Conservation (phyloP, 2,329 filamentous ascomycete species). For the Botrytis byssoidea region DNA sequence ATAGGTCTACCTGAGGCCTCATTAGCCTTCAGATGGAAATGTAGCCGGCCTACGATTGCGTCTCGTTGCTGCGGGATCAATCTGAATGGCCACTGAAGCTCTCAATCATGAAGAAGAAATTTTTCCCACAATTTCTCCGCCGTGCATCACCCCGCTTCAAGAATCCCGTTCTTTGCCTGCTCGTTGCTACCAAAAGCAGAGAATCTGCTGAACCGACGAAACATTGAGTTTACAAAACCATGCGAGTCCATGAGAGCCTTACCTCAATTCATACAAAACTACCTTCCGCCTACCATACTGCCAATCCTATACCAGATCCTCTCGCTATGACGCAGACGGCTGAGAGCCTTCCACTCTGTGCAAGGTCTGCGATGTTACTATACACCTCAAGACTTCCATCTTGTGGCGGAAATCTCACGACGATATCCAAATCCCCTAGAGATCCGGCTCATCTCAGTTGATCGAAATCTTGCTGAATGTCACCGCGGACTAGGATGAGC, state of each 20-base stretch:
- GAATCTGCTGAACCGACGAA: not conserved
- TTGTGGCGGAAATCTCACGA: not conserved
- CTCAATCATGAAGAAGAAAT: not conserved
- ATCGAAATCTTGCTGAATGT: conserved; percentile 44
- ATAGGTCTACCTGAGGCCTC: not conserved
- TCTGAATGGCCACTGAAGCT: rapidly evolving
- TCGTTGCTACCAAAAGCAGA: not conserved
- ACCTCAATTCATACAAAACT: rapidly evolving
- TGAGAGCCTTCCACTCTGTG: not conserved
- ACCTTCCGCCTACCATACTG: not conserved
- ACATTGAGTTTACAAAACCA: not conserved
- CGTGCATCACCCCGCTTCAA: not conserved
- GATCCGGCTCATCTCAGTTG: not conserved
- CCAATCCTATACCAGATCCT: not conserved
- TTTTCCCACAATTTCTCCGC: not conserved
- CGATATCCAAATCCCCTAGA: conserved; percentile 37
- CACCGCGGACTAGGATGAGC: conserved; percentile 32
- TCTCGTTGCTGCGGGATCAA: not conserved
- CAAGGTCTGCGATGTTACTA: not conserved
- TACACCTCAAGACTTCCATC: rapidly evolving
- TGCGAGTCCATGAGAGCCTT: not conserved
- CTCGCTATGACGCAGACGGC: not conserved
- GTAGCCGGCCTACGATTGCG: not conserved
- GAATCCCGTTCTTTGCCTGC: no score
- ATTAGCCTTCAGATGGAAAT: not conserved